A percentile compares a stretch with the other conserved stretches of the same genome.
These are phyloP conservation scores for Globisporangium splendens DNA, from an alignment of 352 stramenopile species.

Conservation along the genomic window DNA sequence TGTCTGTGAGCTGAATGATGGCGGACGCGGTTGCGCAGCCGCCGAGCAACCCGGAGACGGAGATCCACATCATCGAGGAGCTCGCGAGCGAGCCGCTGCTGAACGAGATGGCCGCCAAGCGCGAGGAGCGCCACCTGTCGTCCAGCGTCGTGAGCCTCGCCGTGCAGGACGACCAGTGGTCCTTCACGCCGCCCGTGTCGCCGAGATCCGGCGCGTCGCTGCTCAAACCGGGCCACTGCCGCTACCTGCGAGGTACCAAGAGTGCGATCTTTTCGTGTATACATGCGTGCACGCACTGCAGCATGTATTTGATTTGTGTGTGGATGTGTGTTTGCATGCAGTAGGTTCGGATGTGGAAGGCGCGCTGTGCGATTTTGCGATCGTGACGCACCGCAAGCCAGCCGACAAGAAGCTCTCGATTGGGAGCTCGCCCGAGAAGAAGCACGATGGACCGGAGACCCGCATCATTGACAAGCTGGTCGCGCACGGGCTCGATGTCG, in stretches of 20 bases:
- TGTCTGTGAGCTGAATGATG: background rate
- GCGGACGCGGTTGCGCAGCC: background rate
- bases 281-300: background rate
- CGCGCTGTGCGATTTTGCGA: constrained; percentile 65
- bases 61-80: constrained; percentile 13
- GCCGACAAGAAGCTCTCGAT: constrained; percentile 17
- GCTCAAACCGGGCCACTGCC: constrained; percentile 38
- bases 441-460: constrained; percentile 35
- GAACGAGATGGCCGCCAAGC: constrained; percentile 1
- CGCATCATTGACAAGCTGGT: constrained; percentile 60
- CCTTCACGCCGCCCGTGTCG: constrained; percentile 41
- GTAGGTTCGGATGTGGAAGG: constrained; percentile 43
- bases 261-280: background rate
- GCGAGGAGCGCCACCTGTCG: constrained; percentile 41
- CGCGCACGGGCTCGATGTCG: constrained; percentile 59
- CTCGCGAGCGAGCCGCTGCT: constrained; percentile 7
- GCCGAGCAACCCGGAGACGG: constrained; percentile 9
- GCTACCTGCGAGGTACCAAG: constrained; percentile 43
- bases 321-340: background rate
- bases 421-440: constrained; percentile 13
- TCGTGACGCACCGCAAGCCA: constrained; percentile 55
- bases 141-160: constrained; percentile 43
- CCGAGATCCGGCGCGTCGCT: constrained; percentile 22
- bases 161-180: constrained; percentile 61
- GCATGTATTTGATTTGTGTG: background rate